Base-by-base conservation (phyloP, 306 rosid species). In the Begonia loranthoides region DNA sequence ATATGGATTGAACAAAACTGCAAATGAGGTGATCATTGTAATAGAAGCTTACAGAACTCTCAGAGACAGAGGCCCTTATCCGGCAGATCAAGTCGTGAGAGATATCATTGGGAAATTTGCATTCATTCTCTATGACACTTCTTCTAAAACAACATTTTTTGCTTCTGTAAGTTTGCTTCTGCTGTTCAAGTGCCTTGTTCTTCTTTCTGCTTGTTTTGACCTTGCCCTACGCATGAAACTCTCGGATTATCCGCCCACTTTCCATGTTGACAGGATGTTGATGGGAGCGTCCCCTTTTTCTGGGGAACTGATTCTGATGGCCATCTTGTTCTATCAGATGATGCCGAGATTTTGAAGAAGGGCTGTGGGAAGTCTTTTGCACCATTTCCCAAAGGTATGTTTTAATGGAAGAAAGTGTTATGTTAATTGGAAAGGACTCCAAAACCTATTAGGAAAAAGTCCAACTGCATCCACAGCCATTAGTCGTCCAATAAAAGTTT, bases 281-380 rank as follows among this genome's bases (percentile, higher is more conserved):
- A 80, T 78, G 96, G 82, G 15, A 69, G 55, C 70, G 96, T 86
- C 69, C 96, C 96, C 9, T 73, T 92, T 70, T 82, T 66, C 56
- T 92, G 99, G 99, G 99, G 99, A 66, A 70, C 88, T 62, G 99
- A 92, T 72, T 77, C 84, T 33, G 99, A 83, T 69, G 96, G 82
- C 36, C 70, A 76, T 69, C 84, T 92, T 51, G 94, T 86, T 70
- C 53, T 86, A 49, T 72, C 94, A 3, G 99, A 86, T 66, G 87
- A 83, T 54, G 52, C 57, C 2, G 95, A 80, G 45, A 64, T 56
- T 43, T 69, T 83, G 70, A 63, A 71, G 55, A 76, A 77, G 73
- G 82, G 93, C 76, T 92, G 56, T 55, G 96, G 87, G 63, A 92
- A 76, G 62, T 92, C 99, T 54, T 80, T 68, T 69, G 99, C 93